These are phyloP conservation scores for Hanseniaspora meyeri DNA, from an alignment of 805 yeast genomes.

Conservation along the genomic window DNA sequence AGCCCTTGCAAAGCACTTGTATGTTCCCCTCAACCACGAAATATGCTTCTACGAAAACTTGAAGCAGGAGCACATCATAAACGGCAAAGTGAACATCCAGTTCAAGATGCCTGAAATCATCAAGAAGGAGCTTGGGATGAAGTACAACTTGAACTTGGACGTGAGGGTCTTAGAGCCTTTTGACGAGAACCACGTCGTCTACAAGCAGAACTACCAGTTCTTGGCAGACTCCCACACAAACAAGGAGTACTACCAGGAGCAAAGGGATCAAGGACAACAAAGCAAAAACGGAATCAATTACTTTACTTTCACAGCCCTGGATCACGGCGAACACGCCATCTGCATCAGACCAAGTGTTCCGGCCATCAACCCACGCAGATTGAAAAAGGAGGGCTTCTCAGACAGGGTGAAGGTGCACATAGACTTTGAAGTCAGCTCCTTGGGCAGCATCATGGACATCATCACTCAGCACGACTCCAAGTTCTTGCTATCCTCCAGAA, in stretches of 20 bases:
- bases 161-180: constrained; percentile 46
- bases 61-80: constrained; percentile 64
- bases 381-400: constrained; percentile 1
- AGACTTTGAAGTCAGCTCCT: constrained; percentile 59
- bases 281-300: constrained; percentile 44
- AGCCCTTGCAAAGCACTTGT: constrained; percentile 45
- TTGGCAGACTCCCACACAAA: neutral
- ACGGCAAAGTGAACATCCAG: constrained; percentile 57
- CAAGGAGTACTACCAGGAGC: neutral
- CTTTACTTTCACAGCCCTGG: constrained; percentile 70
- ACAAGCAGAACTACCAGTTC: constrained; percentile 36
- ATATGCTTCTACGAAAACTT: constrained; percentile 79
- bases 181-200: constrained; percentile 71
- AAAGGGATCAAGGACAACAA: neutral
- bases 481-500: constrained; percentile 32
- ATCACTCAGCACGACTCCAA: constrained; percentile 42
- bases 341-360: constrained; percentile 43
- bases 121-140: constrained; percentile 36
- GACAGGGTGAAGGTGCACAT: constrained; percentile 54
- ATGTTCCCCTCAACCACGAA: constrained; percentile 59
- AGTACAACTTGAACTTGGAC: constrained; percentile 42
- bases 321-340: constrained; percentile 72
- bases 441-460: constrained; percentile 46
- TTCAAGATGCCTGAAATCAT: constrained; percentile 43
- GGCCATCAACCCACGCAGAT: neutral